Evolutionary conservation across 73 alveolate genomes (phyloP).

Genomic region (Paramecium tetraurelia): DNA sequence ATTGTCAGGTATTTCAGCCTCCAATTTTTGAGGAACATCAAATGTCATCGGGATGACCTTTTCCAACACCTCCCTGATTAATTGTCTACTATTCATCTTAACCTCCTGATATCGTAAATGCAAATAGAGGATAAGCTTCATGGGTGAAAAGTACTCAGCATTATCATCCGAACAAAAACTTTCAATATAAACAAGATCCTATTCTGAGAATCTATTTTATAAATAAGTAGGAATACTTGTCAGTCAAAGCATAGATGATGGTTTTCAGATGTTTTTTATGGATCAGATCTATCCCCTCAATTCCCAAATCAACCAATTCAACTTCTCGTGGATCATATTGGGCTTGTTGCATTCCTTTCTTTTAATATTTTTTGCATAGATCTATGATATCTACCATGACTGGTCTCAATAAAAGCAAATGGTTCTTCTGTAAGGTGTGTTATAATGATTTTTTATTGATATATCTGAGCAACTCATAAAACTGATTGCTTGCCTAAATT

Average conservation of each 20-base stretch:
- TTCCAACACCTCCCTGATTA: background rate
- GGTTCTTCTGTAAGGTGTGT: background rate
- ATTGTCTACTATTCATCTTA: background rate
- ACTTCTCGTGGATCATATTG: background rate
- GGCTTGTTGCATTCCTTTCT: background rate
- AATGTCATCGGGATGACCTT: background rate
- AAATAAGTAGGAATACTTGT: background rate
- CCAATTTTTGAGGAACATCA: background rate
- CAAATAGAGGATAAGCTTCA: background rate
- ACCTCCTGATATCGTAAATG: background rate
- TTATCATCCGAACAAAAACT: slow-evolving; percentile 9
- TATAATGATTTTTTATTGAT: background rate
- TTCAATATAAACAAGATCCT: background rate
- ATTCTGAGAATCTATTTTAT: background rate
- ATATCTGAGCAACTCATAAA: background rate
- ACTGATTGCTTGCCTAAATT: background rate
- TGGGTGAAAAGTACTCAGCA: background rate
- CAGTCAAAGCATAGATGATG: background rate
- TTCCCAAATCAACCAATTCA: background rate
- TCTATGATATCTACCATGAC: background rate
- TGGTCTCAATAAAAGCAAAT: background rate
- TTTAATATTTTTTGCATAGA: background rate
- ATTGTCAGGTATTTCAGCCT: background rate
- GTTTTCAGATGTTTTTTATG: background rate
- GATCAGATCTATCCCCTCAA: background rate